Percentiles rank a stretch among this genome's conserved stretches.
Evolutionary conservation across 1,284 basidiomycete genomes (phyloP).

Genomic region (Rhodotorula sp.): DNA sequence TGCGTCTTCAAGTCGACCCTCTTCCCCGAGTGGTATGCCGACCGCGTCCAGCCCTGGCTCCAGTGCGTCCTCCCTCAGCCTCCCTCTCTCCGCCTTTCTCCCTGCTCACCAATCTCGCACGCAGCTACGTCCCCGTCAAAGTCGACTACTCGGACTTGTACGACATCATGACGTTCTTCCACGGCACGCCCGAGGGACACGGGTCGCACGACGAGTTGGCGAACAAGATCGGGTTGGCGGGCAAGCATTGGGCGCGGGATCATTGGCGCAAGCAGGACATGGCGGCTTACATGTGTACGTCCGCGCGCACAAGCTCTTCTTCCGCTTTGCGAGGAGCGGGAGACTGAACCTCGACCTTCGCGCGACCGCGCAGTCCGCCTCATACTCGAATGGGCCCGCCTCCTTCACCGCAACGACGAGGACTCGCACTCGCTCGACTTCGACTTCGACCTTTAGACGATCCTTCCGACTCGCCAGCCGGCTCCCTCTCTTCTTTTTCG

Average conservation of each 20-base stretch:
- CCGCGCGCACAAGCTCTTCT: too few species aligned
- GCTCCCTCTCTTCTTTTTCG: too few species aligned
- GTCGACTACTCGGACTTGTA: slow-evolving; percentile 53
- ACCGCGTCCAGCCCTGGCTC: slow-evolving; percentile 44
- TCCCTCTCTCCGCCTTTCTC: not conserved
- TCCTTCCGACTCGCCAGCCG: too few species aligned
- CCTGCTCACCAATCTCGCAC: slow-evolving; percentile 41
- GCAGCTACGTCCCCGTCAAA: slow-evolving; percentile 49
- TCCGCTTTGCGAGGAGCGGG: too few species aligned
- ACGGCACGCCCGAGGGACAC: slow-evolving; percentile 47
- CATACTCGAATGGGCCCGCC: slow-evolving; percentile 35
- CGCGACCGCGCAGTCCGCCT: slow-evolving; percentile 25
- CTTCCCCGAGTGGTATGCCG: slow-evolving; percentile 45
- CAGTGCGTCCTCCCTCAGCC: slow-evolving; percentile 42
- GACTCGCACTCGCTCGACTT: slow-evolving; percentile 31
- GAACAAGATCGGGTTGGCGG: slow-evolving; percentile 40
- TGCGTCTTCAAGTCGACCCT: slow-evolving; percentile 44
- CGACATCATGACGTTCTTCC: slow-evolving; percentile 61
- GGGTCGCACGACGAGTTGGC: slow-evolving; percentile 42
- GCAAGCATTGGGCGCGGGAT: slow-evolving; percentile 41
- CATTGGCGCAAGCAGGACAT: slow-evolving; percentile 39
- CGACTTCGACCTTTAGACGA: slow-evolving; percentile 9
- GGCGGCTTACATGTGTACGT: slow-evolving; percentile 38
- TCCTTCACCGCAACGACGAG: slow-evolving; percentile 32
- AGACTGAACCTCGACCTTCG: too few species aligned